Evolutionary conservation across 108 stramenopile genomes (phyloP).

Genomic region (Cyclotella distinguenda): DNA sequence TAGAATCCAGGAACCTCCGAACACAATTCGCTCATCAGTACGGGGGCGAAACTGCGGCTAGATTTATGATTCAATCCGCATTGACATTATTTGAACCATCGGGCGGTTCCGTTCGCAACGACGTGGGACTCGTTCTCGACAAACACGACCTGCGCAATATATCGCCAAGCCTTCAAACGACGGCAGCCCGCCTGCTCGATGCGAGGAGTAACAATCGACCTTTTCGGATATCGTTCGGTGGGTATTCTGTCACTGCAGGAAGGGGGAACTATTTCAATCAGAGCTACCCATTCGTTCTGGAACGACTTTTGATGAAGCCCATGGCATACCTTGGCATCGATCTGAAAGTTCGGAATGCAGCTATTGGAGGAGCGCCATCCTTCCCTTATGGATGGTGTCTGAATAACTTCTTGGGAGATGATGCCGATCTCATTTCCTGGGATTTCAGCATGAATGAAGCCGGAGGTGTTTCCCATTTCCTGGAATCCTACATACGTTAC

Average conservation of each 20-base stretch:
- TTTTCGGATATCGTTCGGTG: slow-evolving; percentile 63
- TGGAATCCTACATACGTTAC: slow-evolving; percentile 66
- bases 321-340: slow-evolving; percentile 44
- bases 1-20: slow-evolving; percentile 28
- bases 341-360: slow-evolving; percentile 59
- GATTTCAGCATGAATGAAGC: slow-evolving; percentile 80
- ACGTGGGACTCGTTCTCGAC: no score
- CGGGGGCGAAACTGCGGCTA: slow-evolving; percentile 66
- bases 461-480: slow-evolving; percentile 38
- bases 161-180: slow-evolving; percentile 43
- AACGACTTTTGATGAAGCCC: slow-evolving; percentile 39
- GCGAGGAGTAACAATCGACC: slow-evolving; percentile 49
- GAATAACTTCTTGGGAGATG: slow-evolving; percentile 53
- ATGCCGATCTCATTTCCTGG: slow-evolving; percentile 68
- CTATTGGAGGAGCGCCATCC: slow-evolving; percentile 67
- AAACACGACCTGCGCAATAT: not conserved
- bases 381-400: slow-evolving; percentile 81
- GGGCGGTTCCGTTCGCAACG: no score
- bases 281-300: slow-evolving; percentile 69
- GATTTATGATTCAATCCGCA: slow-evolving; percentile 54
- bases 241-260: slow-evolving; percentile 73
- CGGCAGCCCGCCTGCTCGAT: slow-evolving; percentile 51
- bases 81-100: slow-evolving; percentile 39
- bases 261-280: slow-evolving; percentile 65
- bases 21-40: slow-evolving; percentile 49